phyloP scores from a whole-genome alignment of 768 basidiomycete species.

The Tricholoma hemisulphureum region DNA sequence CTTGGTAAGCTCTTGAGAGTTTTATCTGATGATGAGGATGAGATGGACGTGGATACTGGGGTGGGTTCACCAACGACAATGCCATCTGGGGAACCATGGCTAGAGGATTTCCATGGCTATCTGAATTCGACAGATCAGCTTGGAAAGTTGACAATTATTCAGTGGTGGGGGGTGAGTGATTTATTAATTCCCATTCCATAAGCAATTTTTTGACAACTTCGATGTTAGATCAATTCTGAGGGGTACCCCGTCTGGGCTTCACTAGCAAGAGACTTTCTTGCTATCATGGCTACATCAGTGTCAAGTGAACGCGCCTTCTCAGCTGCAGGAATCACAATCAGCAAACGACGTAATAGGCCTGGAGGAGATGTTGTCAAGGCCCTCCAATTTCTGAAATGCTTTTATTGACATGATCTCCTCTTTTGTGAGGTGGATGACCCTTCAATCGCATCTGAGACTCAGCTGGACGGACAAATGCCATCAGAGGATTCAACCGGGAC shows the following conservation, averaged over 20 bases:
- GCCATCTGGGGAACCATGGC: conserved; percentile 8
- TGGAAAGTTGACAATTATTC: conserved; percentile 14
- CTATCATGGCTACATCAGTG: conserved; percentile 39
- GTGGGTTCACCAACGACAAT: too few relatives aligned
- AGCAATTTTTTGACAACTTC: too few relatives aligned
- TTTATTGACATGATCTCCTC: too few relatives aligned
- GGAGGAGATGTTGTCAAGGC: too few relatives aligned
- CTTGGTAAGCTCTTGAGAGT: too few relatives aligned
- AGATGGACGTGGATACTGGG: too few relatives aligned
- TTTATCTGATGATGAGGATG: too few relatives aligned
- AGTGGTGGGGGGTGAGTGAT: conserved; percentile 34
- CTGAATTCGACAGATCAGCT: conserved; percentile 15
- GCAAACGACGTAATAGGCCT: conserved; percentile 33
- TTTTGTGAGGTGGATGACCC: conserved; percentile 17
- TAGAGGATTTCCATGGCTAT: too few relatives aligned
- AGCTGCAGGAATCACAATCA: conserved; percentile 38
- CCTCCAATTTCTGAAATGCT: too few relatives aligned
- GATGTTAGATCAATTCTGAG: conserved; percentile 21
- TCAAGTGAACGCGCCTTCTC: conserved; percentile 42
- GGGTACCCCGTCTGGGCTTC: conserved; percentile 31
- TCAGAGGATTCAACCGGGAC: too few relatives aligned
- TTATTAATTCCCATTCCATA: conserved; percentile 5
- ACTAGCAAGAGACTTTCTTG: conserved; percentile 35
- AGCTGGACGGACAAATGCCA: too few relatives aligned
- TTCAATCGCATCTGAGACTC: too few relatives aligned